Evolutionary conservation across 1,284 basidiomycete species (phyloP), one percentile per base, ranked within the genome.

Genomic region (Pholiota adiposa): DNA sequence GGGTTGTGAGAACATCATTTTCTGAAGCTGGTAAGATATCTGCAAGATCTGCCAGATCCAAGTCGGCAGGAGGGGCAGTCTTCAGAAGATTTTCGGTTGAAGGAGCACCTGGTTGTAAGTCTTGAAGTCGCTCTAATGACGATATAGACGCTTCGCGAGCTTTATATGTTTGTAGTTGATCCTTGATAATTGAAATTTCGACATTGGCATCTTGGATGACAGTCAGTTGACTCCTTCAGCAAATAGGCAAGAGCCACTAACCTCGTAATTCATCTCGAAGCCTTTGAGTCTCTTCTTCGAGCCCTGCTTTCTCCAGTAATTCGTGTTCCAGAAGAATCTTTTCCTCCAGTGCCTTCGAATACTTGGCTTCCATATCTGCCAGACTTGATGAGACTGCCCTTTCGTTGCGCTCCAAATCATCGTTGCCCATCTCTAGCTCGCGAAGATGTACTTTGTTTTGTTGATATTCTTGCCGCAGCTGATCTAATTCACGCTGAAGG

Each of bases 301-400:
- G 72, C 63, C 83, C 88, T 3, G 93, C 90, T 75, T 96, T 97
- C 73, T 92, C 91, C 44, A 98, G 79, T n/a, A 99, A 80, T 72
- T 99, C 97, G 67, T 98, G 94, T 74, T 99, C 97, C 33, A 99
- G 82, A 46, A 99, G 77, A 51, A 97, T 98, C 76, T 98, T 98
- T 78, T 98, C 94, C 75, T 99, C 97, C 52, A 99, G 82, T 1
- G 92, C 92, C 61, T 89, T 86, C 65, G 95, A 89, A 78, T 98
- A 98, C 72, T 91, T 94, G 63, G 85, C 82, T 77, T 99, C 97
- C 70, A 95, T 83, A 74, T 99, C 97, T 1, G 91, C 89, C 59
- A 98, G 79, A 66, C 93, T 96, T 33, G 94, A 96, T 2, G 91
- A 88, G 29, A 97, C 93, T 54, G 95, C 95, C 21, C 94, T 86